phyloP scores from a whole-genome alignment of 495 filamentous ascomycete species.

The Glutinoglossum americanum region DNA sequence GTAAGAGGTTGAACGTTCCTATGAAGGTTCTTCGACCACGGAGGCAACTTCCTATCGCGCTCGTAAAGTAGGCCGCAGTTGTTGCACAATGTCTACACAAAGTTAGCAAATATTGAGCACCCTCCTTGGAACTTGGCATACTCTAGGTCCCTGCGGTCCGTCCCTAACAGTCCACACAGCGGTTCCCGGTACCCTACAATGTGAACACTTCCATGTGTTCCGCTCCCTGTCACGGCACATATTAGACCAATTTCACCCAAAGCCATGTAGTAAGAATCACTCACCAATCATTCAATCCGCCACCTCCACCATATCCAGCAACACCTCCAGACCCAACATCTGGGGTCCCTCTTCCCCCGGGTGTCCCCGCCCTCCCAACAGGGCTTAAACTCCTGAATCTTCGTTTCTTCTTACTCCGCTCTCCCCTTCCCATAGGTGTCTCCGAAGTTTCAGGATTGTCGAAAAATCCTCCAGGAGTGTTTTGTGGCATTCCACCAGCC shows the following conservation, averaged over 20 bases:
- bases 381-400: conserved; percentile 80
- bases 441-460: conserved; percentile 23
- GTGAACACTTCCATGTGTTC: conserved; percentile 68
- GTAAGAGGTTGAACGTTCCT: conserved; percentile 28
- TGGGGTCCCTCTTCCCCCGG: conserved; percentile 51
- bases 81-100: conserved; percentile 59
- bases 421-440: conserved; percentile 59
- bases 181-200: conserved; percentile 73
- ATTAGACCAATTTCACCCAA: neutral
- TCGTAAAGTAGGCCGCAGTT: conserved; percentile 86
- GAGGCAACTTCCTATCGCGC: conserved; percentile 62
- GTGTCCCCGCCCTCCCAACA: conserved; percentile 39
- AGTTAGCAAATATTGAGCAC: neutral
- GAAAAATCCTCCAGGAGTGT: conserved; percentile 31
- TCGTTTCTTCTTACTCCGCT: conserved; percentile 83
- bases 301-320: conserved; percentile 41
- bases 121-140: conserved; percentile 16
- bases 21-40: conserved; percentile 66
- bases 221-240: conserved; percentile 34
- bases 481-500: conserved; percentile 34
- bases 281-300: conserved; percentile 48
- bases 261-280: conserved; percentile 5
- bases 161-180: conserved; percentile 90
- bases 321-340: conserved; percentile 44
- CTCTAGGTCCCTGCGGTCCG: conserved; percentile 65